These are phyloP conservation scores for Nakaseomyces kungkrabaensis DNA, from an alignment of 1,139 yeast species.

Conservation along the genomic window DNA sequence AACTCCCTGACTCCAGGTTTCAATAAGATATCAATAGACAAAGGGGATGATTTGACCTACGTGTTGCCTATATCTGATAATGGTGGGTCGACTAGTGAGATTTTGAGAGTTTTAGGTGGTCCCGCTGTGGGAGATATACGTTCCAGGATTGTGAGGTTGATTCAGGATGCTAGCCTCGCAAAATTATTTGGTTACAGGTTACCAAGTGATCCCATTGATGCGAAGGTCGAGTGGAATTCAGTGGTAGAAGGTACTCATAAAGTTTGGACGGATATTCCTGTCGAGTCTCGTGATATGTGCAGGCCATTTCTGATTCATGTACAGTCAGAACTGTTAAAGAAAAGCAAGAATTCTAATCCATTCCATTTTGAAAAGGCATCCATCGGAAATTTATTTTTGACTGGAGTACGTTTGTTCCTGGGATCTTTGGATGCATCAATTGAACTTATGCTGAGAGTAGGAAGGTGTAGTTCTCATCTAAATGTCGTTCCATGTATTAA, in stretches of 20 bases:
- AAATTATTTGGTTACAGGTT: slow-evolving; percentile 53
- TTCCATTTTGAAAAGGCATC: slow-evolving; percentile 72
- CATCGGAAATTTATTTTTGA: slow-evolving; percentile 72
- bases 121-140: slow-evolving; percentile 93
- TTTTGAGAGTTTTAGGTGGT: slow-evolving; percentile 82
- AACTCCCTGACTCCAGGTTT: slow-evolving; percentile 54
- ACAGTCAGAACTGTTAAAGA: slow-evolving; percentile 64
- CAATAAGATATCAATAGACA: slow-evolving; percentile 32
- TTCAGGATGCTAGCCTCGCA: slow-evolving; percentile 35
- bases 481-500: slow-evolving; percentile 73
- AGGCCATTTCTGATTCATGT: slow-evolving; percentile 72
- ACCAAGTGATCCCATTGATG: slow-evolving; percentile 40
- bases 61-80: slow-evolving; percentile 82
- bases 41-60: slow-evolving; percentile 38
- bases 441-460: slow-evolving; percentile 59
- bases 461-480: slow-evolving; percentile 47
- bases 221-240: slow-evolving; percentile 63
- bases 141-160: slow-evolving; percentile 67
- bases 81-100: slow-evolving; percentile 91
- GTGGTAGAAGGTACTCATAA: slow-evolving; percentile 73
- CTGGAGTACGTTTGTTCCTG: slow-evolving; percentile 72
- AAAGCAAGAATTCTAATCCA: slow-evolving; percentile 47
- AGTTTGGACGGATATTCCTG: slow-evolving; percentile 53
- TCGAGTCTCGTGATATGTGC: slow-evolving; percentile 62
- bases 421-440: slow-evolving; percentile 82